Base-by-base conservation (phyloP, 176 grass and related monocot species). In the Phoenix roebelenii region DNA sequence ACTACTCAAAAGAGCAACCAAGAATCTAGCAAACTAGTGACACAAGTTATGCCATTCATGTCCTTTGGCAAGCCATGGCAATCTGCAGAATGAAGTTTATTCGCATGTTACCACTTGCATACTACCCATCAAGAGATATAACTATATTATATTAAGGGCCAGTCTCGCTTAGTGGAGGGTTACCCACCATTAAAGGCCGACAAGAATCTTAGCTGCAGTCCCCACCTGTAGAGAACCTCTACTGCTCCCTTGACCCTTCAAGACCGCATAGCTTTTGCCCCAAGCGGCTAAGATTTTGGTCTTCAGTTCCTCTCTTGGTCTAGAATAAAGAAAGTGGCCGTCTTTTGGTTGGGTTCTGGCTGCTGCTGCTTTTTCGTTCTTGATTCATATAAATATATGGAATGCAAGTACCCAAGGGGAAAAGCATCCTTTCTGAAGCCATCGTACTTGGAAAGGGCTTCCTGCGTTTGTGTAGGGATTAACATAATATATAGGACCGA, bases 191-290 rank as follows among this genome's bases (percentile, higher is more conserved):
- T 80, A 83, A 69, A 71, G 76, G 83, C 83, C 79, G 88, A 91
- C 79, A 87, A 80, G 54, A 80, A 92, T 83, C 83, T 73, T 67
- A 83, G 76, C 69, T 32, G 75, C 76, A 30, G 63, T 76, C 79
- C 75, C 52, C 71, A 61, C 52, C 79, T 75, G 65, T 75, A 75
- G 39, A 79, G 66, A 78, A 48, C 16, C 25, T 60, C 25, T 26
- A 60, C 9, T 15, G 5, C 25, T 60, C 25, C 5, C 26, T 12
- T 10, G 23, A 18, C 25, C 5, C 26, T 12, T 10, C 25, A 18
- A 17, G 26, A 60, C 7, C 48, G n/a, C 65, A 5, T 20, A 78
- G 74, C 66, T 52, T 63, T 52, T 49, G 57, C 23, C 71, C 74
- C 74, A 69, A 71, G 69, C 56, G 74, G 14, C 51, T 20, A 60